Conservation (phyloP, 306 rosid genomes). For the Trifolium dubium region DNA sequence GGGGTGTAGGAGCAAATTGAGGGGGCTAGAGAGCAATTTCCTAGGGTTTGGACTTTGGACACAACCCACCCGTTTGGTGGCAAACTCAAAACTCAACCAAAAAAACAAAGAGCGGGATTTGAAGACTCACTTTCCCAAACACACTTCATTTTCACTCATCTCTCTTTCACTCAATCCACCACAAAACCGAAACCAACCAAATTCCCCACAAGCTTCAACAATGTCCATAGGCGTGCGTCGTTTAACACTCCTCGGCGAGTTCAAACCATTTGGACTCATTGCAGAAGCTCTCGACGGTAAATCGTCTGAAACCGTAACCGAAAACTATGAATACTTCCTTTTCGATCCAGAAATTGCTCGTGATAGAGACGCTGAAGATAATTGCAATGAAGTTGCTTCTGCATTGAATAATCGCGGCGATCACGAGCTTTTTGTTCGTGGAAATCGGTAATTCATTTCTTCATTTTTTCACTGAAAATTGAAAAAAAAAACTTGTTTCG, state of each 20-base stretch:
- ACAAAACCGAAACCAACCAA: neutral
- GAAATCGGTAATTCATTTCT: constrained; percentile 64
- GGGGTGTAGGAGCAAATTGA: no score
- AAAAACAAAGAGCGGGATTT: constrained; percentile 44
- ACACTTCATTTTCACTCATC: neutral
- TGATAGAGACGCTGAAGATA: constrained; percentile 62
- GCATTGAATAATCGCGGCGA: constrained; percentile 66
- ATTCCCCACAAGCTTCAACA: neutral
- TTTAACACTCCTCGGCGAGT: constrained; percentile 85
- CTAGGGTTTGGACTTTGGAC: neutral
- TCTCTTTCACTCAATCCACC: constrained; percentile 3
- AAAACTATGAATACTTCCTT: constrained; percentile 82
- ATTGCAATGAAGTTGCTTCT: constrained; percentile 53
- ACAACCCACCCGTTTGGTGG: constrained; percentile 10
- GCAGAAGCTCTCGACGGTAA: constrained; percentile 95
- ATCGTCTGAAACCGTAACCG: constrained; percentile 56
- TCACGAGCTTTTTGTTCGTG: constrained; percentile 86
- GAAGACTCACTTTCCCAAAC: neutral
- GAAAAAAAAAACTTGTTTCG: no score
- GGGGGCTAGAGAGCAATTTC: no score
- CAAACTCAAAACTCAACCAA: constrained; percentile 32
- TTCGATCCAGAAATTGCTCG: constrained; percentile 78
- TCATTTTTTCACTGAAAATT: neutral
- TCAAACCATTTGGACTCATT: constrained; percentile 92
- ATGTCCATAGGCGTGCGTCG: constrained; percentile 74